These are phyloP conservation scores for Pseudogymnoascus sp. DNA, from an alignment of 2,329 filamentous ascomycete genomes.

Conservation along the genomic window DNA sequence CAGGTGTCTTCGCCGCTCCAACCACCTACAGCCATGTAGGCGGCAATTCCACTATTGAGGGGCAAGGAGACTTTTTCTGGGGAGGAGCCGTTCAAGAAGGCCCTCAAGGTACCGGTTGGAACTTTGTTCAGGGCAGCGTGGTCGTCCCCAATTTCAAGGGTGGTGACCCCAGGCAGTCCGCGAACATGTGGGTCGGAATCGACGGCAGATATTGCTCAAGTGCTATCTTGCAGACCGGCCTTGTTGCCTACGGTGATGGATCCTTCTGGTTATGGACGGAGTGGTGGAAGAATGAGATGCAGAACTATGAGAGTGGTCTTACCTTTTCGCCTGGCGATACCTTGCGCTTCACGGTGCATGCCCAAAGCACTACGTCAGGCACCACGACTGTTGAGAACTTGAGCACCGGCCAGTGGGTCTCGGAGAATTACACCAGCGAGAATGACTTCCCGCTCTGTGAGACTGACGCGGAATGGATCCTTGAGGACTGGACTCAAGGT, in stretches of 20 bases:
- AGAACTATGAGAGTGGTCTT: constrained; percentile 25
- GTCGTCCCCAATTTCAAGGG: background rate
- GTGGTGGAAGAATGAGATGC: constrained; percentile 45
- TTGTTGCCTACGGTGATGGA: constrained; percentile 33
- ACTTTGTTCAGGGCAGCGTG: background rate
- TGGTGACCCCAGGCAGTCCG: constrained; percentile 27
- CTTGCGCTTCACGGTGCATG: constrained; percentile 32
- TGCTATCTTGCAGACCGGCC: constrained; percentile 45
- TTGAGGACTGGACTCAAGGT: constrained; percentile 39
- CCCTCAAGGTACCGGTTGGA: background rate
- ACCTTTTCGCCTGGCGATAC: constrained; percentile 35
- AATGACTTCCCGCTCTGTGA: constrained; percentile 30
- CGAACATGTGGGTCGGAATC: constrained; percentile 49
- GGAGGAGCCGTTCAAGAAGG: constrained; percentile 1
- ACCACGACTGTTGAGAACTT: constrained; percentile 38
- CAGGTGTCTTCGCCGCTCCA: background rate
- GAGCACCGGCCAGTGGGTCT: constrained; percentile 35
- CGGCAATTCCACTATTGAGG: background rate
- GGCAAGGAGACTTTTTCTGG: background rate
- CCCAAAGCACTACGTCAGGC: constrained; percentile 33
- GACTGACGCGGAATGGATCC: constrained; percentile 43
- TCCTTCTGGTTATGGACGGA: constrained; percentile 48
- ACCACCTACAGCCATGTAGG: background rate
- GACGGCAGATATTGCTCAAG: constrained; percentile 46
- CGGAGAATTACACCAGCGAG: constrained; percentile 32